Percentiles rank a stretch among this genome's conserved stretches.
Conservation (phyloP, 257 asterid species). For the Capsicum pubescens region DNA sequence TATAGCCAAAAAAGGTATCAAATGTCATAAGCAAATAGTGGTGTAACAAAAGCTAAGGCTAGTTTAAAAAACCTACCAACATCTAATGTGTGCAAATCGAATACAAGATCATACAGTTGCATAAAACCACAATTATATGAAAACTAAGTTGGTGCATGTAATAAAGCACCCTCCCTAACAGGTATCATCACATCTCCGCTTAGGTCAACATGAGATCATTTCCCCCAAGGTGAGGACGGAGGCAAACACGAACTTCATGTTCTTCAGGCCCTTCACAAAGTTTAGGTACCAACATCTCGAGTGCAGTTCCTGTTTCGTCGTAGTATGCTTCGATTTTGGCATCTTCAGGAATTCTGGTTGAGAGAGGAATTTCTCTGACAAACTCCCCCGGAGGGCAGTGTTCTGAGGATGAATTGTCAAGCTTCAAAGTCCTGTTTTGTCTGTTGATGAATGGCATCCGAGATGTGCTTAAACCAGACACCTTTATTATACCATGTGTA, state of each 20-base stretch:
- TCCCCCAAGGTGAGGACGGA: conserved; percentile 74
- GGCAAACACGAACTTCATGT: conserved; percentile 89
- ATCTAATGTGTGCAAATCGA: not conserved
- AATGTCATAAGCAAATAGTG: not conserved
- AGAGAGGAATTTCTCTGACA: conserved; percentile 76
- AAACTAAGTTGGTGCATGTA: conserved; percentile 26
- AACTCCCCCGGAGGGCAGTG: conserved; percentile 98
- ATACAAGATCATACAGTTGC: conserved; percentile 24
- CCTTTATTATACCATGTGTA: conserved; percentile 77
- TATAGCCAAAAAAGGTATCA: not conserved
- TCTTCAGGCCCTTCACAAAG: conserved; percentile 79
- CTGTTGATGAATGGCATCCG: conserved; percentile 73
- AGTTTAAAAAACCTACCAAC: not conserved
- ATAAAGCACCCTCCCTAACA: conserved; percentile 32
- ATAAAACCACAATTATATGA: not conserved
- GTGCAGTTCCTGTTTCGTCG: conserved; percentile 78
- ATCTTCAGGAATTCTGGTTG: conserved; percentile 90
- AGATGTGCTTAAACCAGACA: conserved; percentile 75
- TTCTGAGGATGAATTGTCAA: conserved; percentile 66
- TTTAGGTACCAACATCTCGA: conserved; percentile 90
- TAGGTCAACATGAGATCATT: conserved; percentile 75
- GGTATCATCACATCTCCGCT: conserved; percentile 26
- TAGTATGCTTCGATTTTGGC: conserved; percentile 86
- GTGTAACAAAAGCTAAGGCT: conserved; percentile 5
- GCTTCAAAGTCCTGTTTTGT: conserved; percentile 81